These are phyloP conservation scores for Pseudocercospora fuligena DNA, from an alignment of 2,329 filamentous ascomycete genomes.

Conservation along the genomic window DNA sequence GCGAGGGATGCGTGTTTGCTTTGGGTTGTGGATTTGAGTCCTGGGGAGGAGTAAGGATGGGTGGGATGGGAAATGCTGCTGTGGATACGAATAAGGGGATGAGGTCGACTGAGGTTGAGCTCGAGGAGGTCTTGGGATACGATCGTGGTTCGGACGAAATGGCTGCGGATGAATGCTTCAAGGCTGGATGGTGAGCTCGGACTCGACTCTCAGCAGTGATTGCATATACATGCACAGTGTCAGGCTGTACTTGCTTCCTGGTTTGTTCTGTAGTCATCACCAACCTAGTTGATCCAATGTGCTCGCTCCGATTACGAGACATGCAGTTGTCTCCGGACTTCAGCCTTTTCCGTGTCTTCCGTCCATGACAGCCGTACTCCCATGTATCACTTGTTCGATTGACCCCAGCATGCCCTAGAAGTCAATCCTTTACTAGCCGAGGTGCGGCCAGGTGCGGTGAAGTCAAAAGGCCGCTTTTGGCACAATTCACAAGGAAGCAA, in stretches of 20 bases:
- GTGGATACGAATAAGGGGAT: too few species aligned
- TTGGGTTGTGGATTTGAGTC: not conserved
- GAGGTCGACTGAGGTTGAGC: too few species aligned
- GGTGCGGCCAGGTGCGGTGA: not conserved
- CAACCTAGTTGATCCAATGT: not conserved
- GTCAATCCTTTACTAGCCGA: not conserved
- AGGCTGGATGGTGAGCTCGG: too few species aligned
- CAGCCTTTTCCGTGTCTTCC: not conserved
- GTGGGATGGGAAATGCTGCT: too few species aligned
- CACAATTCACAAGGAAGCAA: not conserved
- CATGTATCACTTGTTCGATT: not conserved
- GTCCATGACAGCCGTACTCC: not conserved
- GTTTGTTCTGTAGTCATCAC: not conserved
- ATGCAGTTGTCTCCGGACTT: not conserved
- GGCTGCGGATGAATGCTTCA: too few species aligned
- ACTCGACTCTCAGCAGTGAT: not conserved
- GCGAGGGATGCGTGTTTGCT: not conserved
- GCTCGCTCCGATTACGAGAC: not conserved
- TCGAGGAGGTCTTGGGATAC: too few species aligned
- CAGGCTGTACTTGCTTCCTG: not conserved
- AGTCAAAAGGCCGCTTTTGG: not conserved
- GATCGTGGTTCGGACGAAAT: too few species aligned
- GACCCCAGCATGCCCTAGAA: not conserved
- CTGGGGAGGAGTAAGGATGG: too few species aligned
- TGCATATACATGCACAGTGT: too few species aligned